These are phyloP conservation scores for Alternaria novae-zelandiae DNA, from an alignment of 2,329 filamentous ascomycete species.

Conservation along the genomic window DNA sequence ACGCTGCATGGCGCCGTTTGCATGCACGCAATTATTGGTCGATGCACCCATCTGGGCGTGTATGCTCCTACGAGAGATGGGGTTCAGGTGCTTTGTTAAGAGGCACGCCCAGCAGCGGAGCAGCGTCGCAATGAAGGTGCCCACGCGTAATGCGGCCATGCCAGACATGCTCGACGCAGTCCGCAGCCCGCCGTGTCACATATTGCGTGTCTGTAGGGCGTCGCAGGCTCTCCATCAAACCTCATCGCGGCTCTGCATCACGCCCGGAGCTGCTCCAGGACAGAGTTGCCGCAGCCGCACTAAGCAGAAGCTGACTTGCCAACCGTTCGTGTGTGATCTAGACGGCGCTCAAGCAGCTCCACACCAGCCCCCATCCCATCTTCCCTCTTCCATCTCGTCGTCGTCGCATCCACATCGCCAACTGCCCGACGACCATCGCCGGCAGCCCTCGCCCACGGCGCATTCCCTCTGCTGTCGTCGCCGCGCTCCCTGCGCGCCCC, in stretches of 20 bases:
- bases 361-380: constrained; percentile 19
- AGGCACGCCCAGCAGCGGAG: constrained; percentile 12
- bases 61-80: constrained; percentile 22
- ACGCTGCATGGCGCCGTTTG: constrained; percentile 13
- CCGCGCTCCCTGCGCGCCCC: constrained; percentile 8
- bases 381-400: constrained; percentile 11
- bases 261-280: constrained; percentile 22
- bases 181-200: constrained; percentile 3
- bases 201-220: constrained; percentile 1
- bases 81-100: constrained; percentile 21
- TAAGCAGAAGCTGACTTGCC: constrained; percentile 35
- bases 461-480: constrained; percentile 17
- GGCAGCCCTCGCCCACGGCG: constrained; percentile 25
- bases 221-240: constrained; percentile 19
- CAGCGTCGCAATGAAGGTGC: constrained; percentile 10
- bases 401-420: constrained; percentile 13
- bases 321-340: constrained; percentile 28
- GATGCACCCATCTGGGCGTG: constrained; percentile 14
- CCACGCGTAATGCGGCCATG: constrained; percentile 12
- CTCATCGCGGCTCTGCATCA: constrained; percentile 28
- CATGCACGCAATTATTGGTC: constrained; percentile 20
- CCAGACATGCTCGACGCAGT: not conserved
- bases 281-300: constrained; percentile 33
- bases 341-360: constrained; percentile 15
- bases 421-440: constrained; percentile 19